phyloP scores from a whole-genome alignment of 108 stramenopile species.

The Skeletonema marinoi region DNA sequence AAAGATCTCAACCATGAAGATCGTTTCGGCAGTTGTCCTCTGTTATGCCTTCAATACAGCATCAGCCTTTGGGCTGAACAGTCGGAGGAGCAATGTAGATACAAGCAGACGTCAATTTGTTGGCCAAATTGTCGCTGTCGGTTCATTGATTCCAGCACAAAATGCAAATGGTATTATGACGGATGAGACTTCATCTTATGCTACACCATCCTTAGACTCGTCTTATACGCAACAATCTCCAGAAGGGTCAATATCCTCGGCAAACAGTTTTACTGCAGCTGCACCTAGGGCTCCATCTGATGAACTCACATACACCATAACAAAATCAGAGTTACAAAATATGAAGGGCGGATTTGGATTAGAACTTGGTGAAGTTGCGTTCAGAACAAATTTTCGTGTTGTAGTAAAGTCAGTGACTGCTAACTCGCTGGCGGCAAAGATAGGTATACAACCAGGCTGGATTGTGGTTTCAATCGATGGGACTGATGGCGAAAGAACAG shows the following conservation, averaged over 20 bases:
- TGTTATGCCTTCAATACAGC: too few species aligned
- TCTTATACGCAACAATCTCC: slow-evolving; percentile 30
- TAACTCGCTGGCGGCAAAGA: slow-evolving; percentile 60
- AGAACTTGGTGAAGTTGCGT: slow-evolving; percentile 73
- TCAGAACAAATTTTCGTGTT: slow-evolving; percentile 75
- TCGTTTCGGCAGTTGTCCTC: too few species aligned
- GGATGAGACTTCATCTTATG: slow-evolving; percentile 71
- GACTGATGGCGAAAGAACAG: slow-evolving; percentile 54
- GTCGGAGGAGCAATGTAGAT: not conserved
- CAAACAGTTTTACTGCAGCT: not conserved
- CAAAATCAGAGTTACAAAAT: slow-evolving; percentile 52
- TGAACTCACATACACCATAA: slow-evolving; percentile 52
- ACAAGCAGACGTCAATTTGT: too few species aligned
- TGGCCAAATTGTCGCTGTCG: too few species aligned
- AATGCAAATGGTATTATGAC: slow-evolving; percentile 52
- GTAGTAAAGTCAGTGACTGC: slow-evolving; percentile 73
- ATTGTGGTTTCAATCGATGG: slow-evolving; percentile 72
- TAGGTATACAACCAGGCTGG: slow-evolving; percentile 70
- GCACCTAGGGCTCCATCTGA: slow-evolving; percentile 24
- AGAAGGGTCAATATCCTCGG: not conserved
- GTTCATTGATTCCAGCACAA: not conserved
- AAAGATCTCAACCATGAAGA: too few species aligned
- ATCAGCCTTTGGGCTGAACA: not conserved
- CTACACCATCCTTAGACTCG: slow-evolving; percentile 31
- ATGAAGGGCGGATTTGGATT: slow-evolving; percentile 65